A percentile compares a stretch with the other conserved stretches of the same genome.
Evolutionary conservation across 2,329 filamentous ascomycete species (phyloP).

Genomic region (Ophiostoma perfectum): DNA sequence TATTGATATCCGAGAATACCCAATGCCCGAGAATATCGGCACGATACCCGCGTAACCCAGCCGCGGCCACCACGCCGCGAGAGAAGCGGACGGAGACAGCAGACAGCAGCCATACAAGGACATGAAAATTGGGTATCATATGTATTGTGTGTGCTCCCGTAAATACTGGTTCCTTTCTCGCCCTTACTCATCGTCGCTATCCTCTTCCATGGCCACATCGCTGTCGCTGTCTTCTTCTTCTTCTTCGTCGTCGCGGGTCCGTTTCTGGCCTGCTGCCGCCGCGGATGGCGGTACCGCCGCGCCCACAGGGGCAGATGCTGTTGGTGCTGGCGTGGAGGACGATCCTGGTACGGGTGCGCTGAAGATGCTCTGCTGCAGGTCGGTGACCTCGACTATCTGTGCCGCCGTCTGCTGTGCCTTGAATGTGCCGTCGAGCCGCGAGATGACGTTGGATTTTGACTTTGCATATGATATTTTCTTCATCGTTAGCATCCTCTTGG

Average conservation of each 20-base stretch:
- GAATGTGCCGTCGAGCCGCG: constrained; percentile 89
- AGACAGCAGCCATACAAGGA: background rate
- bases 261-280: constrained; percentile 56
- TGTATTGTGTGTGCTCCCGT: constrained; percentile 13
- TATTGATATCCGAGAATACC: background rate
- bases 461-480: constrained; percentile 91
- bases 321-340: constrained; percentile 42
- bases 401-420: constrained; percentile 59
- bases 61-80: background rate
- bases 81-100: background rate
- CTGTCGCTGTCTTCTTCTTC: constrained; percentile 60
- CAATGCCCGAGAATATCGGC: background rate
- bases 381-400: constrained; percentile 59
- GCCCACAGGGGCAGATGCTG: constrained; percentile 29
- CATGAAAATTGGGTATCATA: constrained; percentile 16
- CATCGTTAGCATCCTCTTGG: constrained; percentile 55
- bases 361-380: constrained; percentile 76
- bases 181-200: constrained; percentile 63
- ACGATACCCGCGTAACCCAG: background rate
- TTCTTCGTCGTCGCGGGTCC: constrained; percentile 62
- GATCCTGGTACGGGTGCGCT: constrained; percentile 56
- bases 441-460: constrained; percentile 78
- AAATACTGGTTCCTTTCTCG: background rate
- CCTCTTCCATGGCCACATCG: constrained; percentile 63
- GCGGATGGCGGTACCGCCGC: constrained; percentile 9